phyloP scores from a whole-genome alignment of 2,329 filamentous ascomycete species.

The Ustilaginoidea virens region DNA sequence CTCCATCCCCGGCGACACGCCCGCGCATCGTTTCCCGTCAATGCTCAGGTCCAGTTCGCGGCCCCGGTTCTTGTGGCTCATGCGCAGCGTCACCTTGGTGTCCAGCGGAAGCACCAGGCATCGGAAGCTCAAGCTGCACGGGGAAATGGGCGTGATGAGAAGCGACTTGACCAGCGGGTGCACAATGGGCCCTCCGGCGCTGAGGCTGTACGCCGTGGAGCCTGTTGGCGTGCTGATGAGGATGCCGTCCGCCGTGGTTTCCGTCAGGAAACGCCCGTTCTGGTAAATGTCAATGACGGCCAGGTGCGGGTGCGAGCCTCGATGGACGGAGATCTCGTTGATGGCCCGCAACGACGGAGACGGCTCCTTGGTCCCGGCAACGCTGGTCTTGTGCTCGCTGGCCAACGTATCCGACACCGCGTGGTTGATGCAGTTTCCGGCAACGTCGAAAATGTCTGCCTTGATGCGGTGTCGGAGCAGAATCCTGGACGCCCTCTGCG shows the following conservation, averaged over 20 bases:
- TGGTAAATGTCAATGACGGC: constrained; percentile 86
- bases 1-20: constrained; percentile 62
- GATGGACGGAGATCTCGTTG: constrained; percentile 90
- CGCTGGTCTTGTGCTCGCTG: constrained; percentile 25
- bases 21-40: constrained; percentile 55
- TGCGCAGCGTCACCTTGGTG: constrained; percentile 64
- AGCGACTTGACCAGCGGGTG: constrained; percentile 83
- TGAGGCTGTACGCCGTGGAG: constrained; percentile 90
- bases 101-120: constrained; percentile 80
- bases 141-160: constrained; percentile 86
- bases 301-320: constrained; percentile 77
- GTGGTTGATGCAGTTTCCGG: constrained; percentile 44
- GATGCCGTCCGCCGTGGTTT: constrained; percentile 90
- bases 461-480: constrained; percentile 76
- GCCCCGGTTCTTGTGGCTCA: constrained; percentile 68
- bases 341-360: constrained; percentile 51
- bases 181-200: constrained; percentile 80
- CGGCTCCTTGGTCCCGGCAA: constrained; percentile 19
- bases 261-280: constrained; percentile 77
- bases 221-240: constrained; percentile 89
- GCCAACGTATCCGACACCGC: constrained; percentile 29
- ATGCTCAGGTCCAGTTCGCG: constrained; percentile 66
- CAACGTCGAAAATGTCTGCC: constrained; percentile 65
- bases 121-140: constrained; percentile 79
- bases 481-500: constrained; percentile 59